Evolutionary conservation across 495 filamentous ascomycete genomes (phyloP).

Genomic region (Penicillium pulvis): DNA sequence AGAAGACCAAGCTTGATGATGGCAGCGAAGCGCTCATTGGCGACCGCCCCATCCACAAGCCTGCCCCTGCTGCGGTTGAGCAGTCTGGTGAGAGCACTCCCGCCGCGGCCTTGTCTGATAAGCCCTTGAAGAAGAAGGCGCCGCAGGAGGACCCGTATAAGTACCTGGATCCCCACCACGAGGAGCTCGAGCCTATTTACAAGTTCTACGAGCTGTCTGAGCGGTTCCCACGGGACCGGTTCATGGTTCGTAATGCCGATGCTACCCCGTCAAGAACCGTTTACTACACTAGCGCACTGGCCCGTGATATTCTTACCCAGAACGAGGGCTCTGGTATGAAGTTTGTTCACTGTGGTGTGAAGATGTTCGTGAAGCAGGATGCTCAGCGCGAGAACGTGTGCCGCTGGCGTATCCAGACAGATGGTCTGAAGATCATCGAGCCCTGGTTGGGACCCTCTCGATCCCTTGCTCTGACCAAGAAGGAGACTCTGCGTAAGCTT

Average conservation of each 20-base stretch:
- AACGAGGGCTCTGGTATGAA: slow-evolving; percentile 91
- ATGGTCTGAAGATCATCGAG: slow-evolving; percentile 85
- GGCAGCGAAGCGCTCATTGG: slow-evolving; percentile 48
- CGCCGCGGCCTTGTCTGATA: slow-evolving; percentile 19
- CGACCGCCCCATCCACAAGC: slow-evolving; percentile 52
- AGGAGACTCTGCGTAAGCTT: slow-evolving; percentile 73
- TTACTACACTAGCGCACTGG: slow-evolving; percentile 90
- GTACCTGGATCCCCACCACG: slow-evolving; percentile 71
- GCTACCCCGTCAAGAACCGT: slow-evolving; percentile 84
- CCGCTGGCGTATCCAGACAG: slow-evolving; percentile 92
- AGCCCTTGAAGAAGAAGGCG: slow-evolving; percentile 43
- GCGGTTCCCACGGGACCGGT: slow-evolving; percentile 84
- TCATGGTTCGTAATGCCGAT: slow-evolving; percentile 90
- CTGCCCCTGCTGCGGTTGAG: slow-evolving; percentile 46
- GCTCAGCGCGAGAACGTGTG: slow-evolving; percentile 81
- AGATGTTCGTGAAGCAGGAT: slow-evolving; percentile 98
- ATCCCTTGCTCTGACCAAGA: slow-evolving; percentile 70
- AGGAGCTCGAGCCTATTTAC: slow-evolving; percentile 72
- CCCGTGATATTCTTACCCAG: slow-evolving; percentile 73
- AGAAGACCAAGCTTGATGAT: slow-evolving; percentile 49
- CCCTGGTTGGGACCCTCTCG: slow-evolving; percentile 81
- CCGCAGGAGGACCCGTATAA: slow-evolving; percentile 88
- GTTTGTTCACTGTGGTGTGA: slow-evolving; percentile 94
- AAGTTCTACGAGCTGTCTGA: slow-evolving; percentile 79
- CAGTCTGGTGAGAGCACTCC: slow-evolving; percentile 36